phyloP scores from a whole-genome alignment of 305 asterid species.

The Plantago lanceolata region DNA sequence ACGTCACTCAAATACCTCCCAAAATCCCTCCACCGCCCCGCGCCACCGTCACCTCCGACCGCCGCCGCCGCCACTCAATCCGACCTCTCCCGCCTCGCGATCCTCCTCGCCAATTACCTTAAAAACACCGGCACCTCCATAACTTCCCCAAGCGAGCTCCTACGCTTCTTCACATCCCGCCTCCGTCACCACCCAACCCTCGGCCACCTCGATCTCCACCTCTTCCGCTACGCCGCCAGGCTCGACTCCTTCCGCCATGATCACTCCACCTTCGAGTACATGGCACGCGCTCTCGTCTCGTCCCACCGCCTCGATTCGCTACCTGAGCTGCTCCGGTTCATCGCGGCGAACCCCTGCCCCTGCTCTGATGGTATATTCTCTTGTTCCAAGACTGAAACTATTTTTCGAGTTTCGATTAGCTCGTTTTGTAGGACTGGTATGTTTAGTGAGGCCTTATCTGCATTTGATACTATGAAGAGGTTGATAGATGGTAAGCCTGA shows the following conservation, averaged over 20 bases:
- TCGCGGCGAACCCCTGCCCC: conserved; percentile 83
- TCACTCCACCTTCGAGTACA: conserved; percentile 78
- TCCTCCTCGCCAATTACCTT: conserved; percentile 39
- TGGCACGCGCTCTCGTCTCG: conserved; percentile 65
- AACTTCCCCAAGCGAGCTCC: conserved; percentile 53
- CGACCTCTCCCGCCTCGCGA: conserved; percentile 34
- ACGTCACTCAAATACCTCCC: conserved; percentile 23
- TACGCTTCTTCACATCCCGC: conserved; percentile 57
- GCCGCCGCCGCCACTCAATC: conserved; percentile 33
- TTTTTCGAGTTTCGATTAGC: conserved; percentile 57
- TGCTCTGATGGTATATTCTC: conserved; percentile 87
- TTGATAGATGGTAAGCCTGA: conserved; percentile 71
- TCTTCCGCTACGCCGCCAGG: conserved; percentile 75
- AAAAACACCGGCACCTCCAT: conserved; percentile 33
- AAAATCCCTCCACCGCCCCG: conserved; percentile 23
- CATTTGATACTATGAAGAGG: conserved; percentile 61
- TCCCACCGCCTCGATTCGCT: conserved; percentile 75
- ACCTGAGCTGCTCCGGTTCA: conserved; percentile 56
- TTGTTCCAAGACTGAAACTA: conserved; percentile 62
- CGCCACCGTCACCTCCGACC: conserved; percentile 29
- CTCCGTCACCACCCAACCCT: conserved; percentile 74
- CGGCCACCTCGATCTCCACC: conserved; percentile 80
- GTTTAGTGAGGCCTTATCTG: conserved; percentile 52
- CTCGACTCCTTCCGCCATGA: conserved; percentile 89
- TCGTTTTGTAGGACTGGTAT: conserved; percentile 58